Conservation (phyloP, 2,329 filamentous ascomycete genomes). For the Nemania sp. region DNA sequence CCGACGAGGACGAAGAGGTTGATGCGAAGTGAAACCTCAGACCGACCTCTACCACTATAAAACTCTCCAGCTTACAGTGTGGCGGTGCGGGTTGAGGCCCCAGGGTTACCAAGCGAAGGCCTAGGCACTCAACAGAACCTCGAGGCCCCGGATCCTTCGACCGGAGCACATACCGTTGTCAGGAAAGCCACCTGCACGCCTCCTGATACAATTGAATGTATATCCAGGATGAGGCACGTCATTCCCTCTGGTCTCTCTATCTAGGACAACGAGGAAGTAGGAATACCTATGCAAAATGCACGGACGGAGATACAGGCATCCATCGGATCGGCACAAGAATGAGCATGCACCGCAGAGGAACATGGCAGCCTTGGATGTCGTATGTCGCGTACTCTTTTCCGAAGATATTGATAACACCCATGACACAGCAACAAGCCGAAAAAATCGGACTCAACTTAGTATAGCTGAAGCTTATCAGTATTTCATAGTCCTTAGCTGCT, state of each 20-base stretch:
- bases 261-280: not conserved
- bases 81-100: not conserved
- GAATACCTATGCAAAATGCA: not conserved
- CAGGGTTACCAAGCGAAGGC: not conserved
- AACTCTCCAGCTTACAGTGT: too few relatives aligned
- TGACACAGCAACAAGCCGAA: not conserved
- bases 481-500: too few relatives aligned
- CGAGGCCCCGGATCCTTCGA: not conserved
- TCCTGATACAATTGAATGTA: not conserved
- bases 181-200: not conserved
- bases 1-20: constrained; percentile 58
- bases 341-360: not conserved
- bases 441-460: not conserved
- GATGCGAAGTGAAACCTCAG: constrained; percentile 14
- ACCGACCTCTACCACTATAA: too few relatives aligned
- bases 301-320: not conserved
- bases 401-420: not conserved
- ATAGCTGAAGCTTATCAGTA: too few relatives aligned
- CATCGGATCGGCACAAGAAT: not conserved
- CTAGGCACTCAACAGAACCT: not conserved
- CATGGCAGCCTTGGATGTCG: not conserved
- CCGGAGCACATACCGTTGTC: not conserved
- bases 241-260: not conserved
- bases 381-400: not conserved
- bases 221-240: not conserved